Evolutionary conservation across 306 rosid species (phyloP), one percentile per base, ranked within the genome.

Genomic region (Begonia loranthoides): DNA sequence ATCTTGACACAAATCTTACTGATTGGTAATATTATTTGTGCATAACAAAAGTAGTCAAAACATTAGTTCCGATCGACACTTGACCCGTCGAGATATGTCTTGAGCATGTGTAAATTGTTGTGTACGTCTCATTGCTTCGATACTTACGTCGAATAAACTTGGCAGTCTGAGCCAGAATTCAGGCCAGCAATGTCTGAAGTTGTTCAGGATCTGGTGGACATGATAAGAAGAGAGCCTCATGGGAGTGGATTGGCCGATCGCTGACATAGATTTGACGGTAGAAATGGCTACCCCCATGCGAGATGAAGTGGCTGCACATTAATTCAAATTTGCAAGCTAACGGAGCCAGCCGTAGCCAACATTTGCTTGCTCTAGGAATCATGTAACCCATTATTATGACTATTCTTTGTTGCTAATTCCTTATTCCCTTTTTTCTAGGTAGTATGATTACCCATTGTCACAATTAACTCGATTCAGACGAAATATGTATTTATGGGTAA

Each of bases 181-280:
- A 80, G 99, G 82, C 99, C 99, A 39, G 74, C 73, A 22, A 83
- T 83, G 93, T 86, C 99, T 15, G 92, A 77, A 61, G 99, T 92
- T 2, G 99, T 86, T 61, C 79, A 83, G 59, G 90, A 92, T 72
- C 67, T 92, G 9, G 56, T 74, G 33, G 84, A 80, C 64, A 83
- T 92, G 99, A 78, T 86, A 38, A 77, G 76, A 65, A 77, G 54
- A 76, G 99, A 76, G 68, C 62, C 79, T 52, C 64, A 41, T 5
- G 67, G 77, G 65, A 76, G 75, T 34, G 88, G 78, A 62, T 78
- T 77, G 52, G 73, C 52, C 63, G 86, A 74, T 55, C 79, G 67
- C 48, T 86, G 80, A 78, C 41, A 33, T 64, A 17, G 67, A 51
- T 50, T 51, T n/a, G n/a, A n/a, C n/a, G n/a, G n/a, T n/a, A n/a